Base-by-base conservation (phyloP, 257 asterid species). In the Penstemon barbatus region DNA sequence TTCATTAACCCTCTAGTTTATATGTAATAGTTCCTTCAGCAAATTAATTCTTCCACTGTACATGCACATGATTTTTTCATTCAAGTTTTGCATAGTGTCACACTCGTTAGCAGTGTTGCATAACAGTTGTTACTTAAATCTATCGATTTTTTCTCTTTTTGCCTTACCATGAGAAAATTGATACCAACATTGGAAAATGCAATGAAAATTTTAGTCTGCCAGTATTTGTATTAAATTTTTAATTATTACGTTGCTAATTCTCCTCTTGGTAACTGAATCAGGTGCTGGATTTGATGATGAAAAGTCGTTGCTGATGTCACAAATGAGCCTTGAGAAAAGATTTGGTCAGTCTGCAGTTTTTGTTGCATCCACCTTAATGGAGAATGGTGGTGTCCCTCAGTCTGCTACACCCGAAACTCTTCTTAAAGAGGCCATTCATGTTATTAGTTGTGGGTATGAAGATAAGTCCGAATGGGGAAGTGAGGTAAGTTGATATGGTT, bases 401-500 rank as follows among this genome's bases (percentile, higher is more conserved):
- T 90, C 98, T 63, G 97, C 98, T 63, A 88, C 87, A 3, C 96
- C 98, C 11, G 98, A 90, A 66, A 90, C 84, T 61, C 98, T 90
- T 76, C 84, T 90, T 54, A 92, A 92, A 86, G 98, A 92, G 82
- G 98, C 98, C 76, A 92, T 90, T 80, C 98, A 92, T 78, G 98
- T 92, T 55, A 92, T 92, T 71, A 92, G 98, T 76, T 92, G 98
- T 86, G 98, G 98, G n/a, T 92, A 88, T n/a, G 98, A 92, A 79
- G 98, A 92, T 70, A 92, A 92, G 81, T n/a, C 97, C 62, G 98
- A 92, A 72, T 92, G 98, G 98, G 98, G 98, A 75, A 77, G 77
- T 70, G 98, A 92, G 95, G 97, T 92, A 75, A 53, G 65, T 18
- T 68, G 56, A 61, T 64, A 2, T 69, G n/a, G 38, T 71, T 61